Evolutionary conservation across 176 grass and related monocot species (phyloP), one percentile per base, ranked within the genome.

Genomic region (Neostapfia colusana): DNA sequence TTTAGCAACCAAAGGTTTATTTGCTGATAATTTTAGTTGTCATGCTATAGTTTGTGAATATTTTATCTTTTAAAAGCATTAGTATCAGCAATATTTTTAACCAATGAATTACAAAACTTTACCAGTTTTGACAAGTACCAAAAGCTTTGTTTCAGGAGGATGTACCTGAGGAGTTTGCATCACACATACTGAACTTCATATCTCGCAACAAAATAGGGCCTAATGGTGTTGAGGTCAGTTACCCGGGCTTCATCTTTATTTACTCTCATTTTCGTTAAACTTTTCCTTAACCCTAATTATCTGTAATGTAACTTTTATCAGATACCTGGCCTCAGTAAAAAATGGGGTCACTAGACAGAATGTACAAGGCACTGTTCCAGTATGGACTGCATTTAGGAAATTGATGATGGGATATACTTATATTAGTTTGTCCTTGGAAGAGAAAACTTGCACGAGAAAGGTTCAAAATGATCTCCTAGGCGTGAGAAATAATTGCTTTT

Each of bases 111-210:
- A 18, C 55, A 67, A 35, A 35, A 14, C 62, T 63, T 63, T 56
- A 40, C 8, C 46, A 77, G 35, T 4, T 83, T 85, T 73, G 16
- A 34, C 61, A 42, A 63, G 34, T 63, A 70, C 65, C 39, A 12
- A 65, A 82, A 49, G 65, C 24, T 69, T 72, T 50, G 73, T 84
- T 84, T 83, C 95, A 99, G 95, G 95, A 95, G 86, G 91, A 99
- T 78, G 95, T 83, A 44, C 91, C 95, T 57, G 91, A 99, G 65
- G 95, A 99, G 83, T 99, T 99, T 78, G 80, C 89, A 51, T 95
- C 85, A 16, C 80, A 81, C 65, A 82, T 99, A 92, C 64, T 95
- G 41, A 90, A 95, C 75, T 95, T 99, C 57, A 95, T 99, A 84
- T 86, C 87, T 74, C 95, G 77, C 75, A 99, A 95, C 69, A 85